phyloP scores from a whole-genome alignment of 2,329 filamentous ascomycete species.

The Exophiala aquamarina region DNA sequence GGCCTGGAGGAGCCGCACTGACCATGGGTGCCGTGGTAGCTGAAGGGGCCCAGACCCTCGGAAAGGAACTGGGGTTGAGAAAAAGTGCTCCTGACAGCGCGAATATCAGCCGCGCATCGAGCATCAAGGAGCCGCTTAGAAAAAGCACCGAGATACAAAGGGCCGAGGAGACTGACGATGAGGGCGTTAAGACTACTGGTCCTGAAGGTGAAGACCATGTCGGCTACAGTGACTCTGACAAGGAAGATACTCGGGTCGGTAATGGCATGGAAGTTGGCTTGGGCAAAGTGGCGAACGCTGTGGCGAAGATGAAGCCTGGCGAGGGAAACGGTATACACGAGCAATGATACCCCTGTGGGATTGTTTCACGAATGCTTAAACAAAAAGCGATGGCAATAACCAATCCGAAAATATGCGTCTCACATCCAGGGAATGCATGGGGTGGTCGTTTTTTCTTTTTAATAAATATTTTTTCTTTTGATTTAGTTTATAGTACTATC shows the following conservation, averaged over 20 bases:
- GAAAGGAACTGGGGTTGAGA: constrained; percentile 68
- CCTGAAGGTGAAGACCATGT: constrained; percentile 18
- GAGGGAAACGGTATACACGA: too few species aligned
- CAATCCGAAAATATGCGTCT: too few species aligned
- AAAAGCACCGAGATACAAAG: background rate
- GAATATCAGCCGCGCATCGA: constrained; percentile 71
- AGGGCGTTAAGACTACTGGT: constrained; percentile 40
- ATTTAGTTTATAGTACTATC: too few species aligned
- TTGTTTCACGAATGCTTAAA: too few species aligned
- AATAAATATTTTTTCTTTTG: too few species aligned
- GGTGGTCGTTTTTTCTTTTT: too few species aligned
- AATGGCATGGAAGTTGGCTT: constrained; percentile 20
- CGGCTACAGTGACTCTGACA: constrained; percentile 9
- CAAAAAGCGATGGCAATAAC: too few species aligned
- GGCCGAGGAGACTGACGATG: constrained; percentile 36
- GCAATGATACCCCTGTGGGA: too few species aligned
- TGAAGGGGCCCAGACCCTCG: constrained; percentile 40
- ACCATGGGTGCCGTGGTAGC: constrained; percentile 23
- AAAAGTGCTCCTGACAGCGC: constrained; percentile 64
- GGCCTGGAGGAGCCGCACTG: constrained; percentile 16
- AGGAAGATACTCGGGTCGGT: constrained; percentile 18
- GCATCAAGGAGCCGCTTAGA: constrained; percentile 45
- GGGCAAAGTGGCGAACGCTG: constrained; percentile 19
- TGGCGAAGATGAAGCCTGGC: constrained; percentile 25
- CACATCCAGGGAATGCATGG: too few species aligned